Percentiles rank a stretch among this genome's conserved stretches.
These are phyloP conservation scores for Casuarina glauca DNA, from an alignment of 306 rosid genomes.

Conservation along the genomic window DNA sequence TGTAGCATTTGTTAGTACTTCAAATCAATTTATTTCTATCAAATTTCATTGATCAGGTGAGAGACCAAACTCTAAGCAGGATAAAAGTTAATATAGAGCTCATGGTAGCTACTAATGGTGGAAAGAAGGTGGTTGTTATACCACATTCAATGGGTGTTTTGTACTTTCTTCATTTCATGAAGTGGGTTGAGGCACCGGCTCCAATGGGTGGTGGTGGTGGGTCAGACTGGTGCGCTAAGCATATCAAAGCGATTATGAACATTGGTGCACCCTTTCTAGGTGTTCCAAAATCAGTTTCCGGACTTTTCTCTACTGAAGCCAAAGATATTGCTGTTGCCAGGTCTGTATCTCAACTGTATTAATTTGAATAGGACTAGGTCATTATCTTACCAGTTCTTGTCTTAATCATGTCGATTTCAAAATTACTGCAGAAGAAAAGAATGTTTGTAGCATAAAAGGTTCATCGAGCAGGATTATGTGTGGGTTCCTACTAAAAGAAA, in stretches of 20 bases:
- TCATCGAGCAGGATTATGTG: too few relatives aligned
- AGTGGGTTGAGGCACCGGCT: conserved; percentile 83
- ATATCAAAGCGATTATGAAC: conserved; percentile 72
- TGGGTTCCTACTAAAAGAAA: too few relatives aligned
- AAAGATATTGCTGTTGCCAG: conserved; percentile 86
- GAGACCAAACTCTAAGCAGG: conserved; percentile 75
- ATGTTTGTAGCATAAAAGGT: not conserved
- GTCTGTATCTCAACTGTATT: conserved; percentile 36
- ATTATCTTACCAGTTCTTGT: not conserved
- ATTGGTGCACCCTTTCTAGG: conserved; percentile 90
- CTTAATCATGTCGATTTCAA: not conserved
- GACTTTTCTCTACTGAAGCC: conserved; percentile 81
- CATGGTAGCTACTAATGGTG: conserved; percentile 75
- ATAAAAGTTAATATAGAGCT: conserved; percentile 75
- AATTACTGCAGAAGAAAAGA: not conserved
- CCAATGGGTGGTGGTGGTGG: conserved; percentile 92
- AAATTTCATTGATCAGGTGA: conserved; percentile 52
- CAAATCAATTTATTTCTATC: conserved; percentile 16
- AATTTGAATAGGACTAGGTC: conserved; percentile 15
- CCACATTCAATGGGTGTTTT: conserved; percentile 88
- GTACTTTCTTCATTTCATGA: conserved; percentile 86
- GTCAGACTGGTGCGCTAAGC: conserved; percentile 82
- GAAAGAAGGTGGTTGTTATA: conserved; percentile 77
- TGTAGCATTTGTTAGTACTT: conserved; percentile 19
- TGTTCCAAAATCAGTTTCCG: conserved; percentile 76